Conservation (phyloP, 208 protist genomes). For the Blastocrithidia nonstop region DNA sequence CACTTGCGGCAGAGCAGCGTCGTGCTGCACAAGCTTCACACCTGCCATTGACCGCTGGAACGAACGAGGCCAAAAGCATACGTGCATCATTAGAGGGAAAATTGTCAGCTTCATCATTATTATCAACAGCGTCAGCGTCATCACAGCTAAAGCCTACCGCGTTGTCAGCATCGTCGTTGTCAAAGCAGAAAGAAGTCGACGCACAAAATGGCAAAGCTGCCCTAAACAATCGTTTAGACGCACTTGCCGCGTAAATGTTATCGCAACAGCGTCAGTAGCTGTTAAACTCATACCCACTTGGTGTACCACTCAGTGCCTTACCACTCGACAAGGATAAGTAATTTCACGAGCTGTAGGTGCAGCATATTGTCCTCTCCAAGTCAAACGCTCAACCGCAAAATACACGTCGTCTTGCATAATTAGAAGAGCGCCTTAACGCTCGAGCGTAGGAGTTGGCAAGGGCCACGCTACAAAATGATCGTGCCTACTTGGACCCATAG, state of each 20-base stretch:
- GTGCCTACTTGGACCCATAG: slow-evolving; percentile 13
- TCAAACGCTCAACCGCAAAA: slow-evolving; percentile 32
- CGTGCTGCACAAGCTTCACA: slow-evolving; percentile 1
- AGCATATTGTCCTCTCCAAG: slow-evolving; percentile 31
- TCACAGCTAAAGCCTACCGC: too few species aligned
- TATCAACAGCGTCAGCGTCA: not conserved
- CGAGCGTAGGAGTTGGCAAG: slow-evolving; percentile 55
- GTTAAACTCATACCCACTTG: slow-evolving; percentile 42
- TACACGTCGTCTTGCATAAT: slow-evolving; percentile 30
- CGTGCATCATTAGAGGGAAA: slow-evolving; percentile 6
- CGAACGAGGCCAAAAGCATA: slow-evolving; percentile 14
- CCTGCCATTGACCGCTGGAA: slow-evolving; percentile 1
- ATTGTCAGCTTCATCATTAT: not conserved
- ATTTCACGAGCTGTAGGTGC: slow-evolving; percentile 58
- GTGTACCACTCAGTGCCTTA: slow-evolving; percentile 35
- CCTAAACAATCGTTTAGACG: slow-evolving; percentile 38
- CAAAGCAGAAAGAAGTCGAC: not conserved
- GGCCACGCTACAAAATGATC: slow-evolving; percentile 41
- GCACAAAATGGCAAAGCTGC: slow-evolving; percentile 12
- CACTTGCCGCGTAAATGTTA: slow-evolving; percentile 39
- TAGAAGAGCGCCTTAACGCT: slow-evolving; percentile 44
- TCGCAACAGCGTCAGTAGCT: slow-evolving; percentile 24
- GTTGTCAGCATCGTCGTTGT: not conserved
- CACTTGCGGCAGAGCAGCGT: slow-evolving; percentile 24
- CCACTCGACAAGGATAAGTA: slow-evolving; percentile 47